Conservation (phyloP, 2,329 filamentous ascomycete genomes). For the Hypoxylon sp. region DNA sequence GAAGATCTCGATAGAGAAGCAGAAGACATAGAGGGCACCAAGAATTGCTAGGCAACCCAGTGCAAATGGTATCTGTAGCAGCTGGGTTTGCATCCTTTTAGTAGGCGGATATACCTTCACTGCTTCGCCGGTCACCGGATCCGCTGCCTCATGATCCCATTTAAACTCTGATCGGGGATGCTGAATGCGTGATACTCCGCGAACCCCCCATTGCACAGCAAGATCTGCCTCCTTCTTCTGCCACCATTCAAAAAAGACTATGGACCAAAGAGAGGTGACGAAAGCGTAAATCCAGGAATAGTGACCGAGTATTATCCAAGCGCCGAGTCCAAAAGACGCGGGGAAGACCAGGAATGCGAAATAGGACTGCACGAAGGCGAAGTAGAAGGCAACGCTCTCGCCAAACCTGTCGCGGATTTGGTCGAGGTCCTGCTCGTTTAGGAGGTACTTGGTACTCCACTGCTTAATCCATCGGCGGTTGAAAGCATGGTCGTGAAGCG, state of each 20-base stretch:
- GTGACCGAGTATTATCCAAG: slow-evolving; percentile 85
- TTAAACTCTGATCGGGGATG: slow-evolving; percentile 80
- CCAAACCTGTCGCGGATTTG: slow-evolving; percentile 82
- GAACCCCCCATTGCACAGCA: slow-evolving; percentile 87
- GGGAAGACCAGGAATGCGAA: slow-evolving; percentile 88
- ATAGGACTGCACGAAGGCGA: slow-evolving; percentile 92
- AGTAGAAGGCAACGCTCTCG: slow-evolving; percentile 92
- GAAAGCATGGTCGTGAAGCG: slow-evolving; percentile 80
- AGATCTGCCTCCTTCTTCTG: slow-evolving; percentile 92
- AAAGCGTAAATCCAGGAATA: slow-evolving; percentile 87
- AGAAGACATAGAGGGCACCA: slow-evolving; percentile 84
- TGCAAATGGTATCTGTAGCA: slow-evolving; percentile 87
- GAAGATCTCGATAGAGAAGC: slow-evolving; percentile 95
- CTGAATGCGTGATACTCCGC: slow-evolving; percentile 85
- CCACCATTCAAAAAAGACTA: slow-evolving; percentile 95
- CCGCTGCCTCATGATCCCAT: slow-evolving; percentile 80
- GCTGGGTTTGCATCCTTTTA: slow-evolving; percentile 80
- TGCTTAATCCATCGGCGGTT: slow-evolving; percentile 81
- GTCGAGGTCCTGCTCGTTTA: slow-evolving; percentile 75
- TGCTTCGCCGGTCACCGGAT: slow-evolving; percentile 84
- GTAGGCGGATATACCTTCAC: slow-evolving; percentile 79
- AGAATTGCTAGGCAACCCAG: slow-evolving; percentile 77
- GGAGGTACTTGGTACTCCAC: slow-evolving; percentile 77
- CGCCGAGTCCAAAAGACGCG: slow-evolving; percentile 78
- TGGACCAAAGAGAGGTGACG: slow-evolving; percentile 84